Conservation (phyloP, 768 basidiomycete species). For the Mycena pura region DNA sequence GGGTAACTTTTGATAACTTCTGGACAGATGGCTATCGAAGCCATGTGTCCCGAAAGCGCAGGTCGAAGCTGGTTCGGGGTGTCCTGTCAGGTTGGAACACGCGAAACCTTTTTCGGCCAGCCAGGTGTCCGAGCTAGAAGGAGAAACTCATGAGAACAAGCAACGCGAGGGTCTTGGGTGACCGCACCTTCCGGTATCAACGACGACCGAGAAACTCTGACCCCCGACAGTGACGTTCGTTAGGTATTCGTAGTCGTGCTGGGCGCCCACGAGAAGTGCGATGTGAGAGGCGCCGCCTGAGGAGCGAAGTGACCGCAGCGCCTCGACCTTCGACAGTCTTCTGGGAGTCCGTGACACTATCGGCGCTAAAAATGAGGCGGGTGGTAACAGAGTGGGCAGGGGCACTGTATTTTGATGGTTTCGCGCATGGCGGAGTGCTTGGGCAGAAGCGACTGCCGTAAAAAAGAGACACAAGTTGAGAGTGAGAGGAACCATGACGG, state of each 20-base stretch:
- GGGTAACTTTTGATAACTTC: conserved; percentile 21
- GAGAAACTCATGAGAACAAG: too few relatives aligned
- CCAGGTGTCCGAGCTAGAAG: conserved; percentile 33
- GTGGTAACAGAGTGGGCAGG: not conserved
- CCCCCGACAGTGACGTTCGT: conserved; percentile 9
- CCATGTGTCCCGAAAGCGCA: conserved; percentile 29
- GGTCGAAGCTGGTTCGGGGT: conserved; percentile 13
- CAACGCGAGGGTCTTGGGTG: not conserved
- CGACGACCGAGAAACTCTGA: conserved; percentile 20
- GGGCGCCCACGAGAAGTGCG: conserved; percentile 10
- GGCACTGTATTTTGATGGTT: too few relatives aligned
- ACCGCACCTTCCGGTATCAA: conserved; percentile 26
- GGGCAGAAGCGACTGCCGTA: too few relatives aligned
- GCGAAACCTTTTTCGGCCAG: conserved; percentile 25
- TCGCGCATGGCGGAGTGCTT: too few relatives aligned
- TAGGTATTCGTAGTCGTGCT: conserved; percentile 25
- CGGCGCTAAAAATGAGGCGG: not conserved
- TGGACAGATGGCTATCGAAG: conserved; percentile 21
- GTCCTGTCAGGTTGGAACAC: conserved; percentile 25
- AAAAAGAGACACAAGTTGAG: too few relatives aligned
- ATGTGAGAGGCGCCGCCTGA: not conserved
- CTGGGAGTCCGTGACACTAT: not conserved
- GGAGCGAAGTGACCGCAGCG: conserved; percentile 2
- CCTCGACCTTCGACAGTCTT: conserved; percentile 2
- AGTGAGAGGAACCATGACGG: too few relatives aligned